Conservation (phyloP, 192 early-diverging fungal species). For the Pilobolus umbonatus region DNA sequence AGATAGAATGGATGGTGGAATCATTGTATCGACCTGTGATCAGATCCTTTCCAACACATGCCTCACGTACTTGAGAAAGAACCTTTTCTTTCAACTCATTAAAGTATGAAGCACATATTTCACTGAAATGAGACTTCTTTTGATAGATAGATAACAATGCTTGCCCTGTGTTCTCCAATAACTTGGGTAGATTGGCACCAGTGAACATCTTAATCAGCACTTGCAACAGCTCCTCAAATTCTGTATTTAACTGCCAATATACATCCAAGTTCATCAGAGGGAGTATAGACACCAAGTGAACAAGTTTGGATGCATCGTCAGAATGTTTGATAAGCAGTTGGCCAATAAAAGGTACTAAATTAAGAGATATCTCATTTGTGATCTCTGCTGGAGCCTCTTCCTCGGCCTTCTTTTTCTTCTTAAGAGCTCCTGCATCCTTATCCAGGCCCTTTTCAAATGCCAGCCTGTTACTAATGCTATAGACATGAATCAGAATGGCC, state of each 20-base stretch:
- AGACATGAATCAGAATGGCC: conserved; percentile 45
- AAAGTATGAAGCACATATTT: conserved; percentile 36
- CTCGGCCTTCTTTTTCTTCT: conserved; percentile 25
- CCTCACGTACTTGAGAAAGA: conserved; percentile 20
- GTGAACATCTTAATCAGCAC: conserved; percentile 41
- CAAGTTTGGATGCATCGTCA: conserved; percentile 36
- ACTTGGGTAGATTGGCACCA: conserved; percentile 32
- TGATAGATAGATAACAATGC: too few relatives aligned
- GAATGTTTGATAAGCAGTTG: conserved; percentile 43
- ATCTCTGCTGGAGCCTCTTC: conserved; percentile 35
- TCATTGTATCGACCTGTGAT: conserved; percentile 9
- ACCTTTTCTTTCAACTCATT: conserved; percentile 30
- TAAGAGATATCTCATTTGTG: conserved; percentile 39
- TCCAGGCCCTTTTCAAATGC: conserved; percentile 11
- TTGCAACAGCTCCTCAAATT: conserved; percentile 43
- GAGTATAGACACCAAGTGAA: conserved; percentile 38
- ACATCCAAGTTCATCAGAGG: conserved; percentile 42
- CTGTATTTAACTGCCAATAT: conserved; percentile 43
- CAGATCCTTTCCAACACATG: conserved; percentile 32
- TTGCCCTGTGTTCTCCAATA: too few relatives aligned
- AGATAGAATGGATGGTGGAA: conserved; percentile 26
- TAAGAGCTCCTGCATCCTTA: neutral
- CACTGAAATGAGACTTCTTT: conserved; percentile 29
- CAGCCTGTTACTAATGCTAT: conserved; percentile 38
- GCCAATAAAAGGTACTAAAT: conserved; percentile 35